Evolutionary conservation across 208 protist genomes (phyloP), one percentile per base, ranked within the genome.

Genomic region (Acanthamoeba triangularis): DNA sequence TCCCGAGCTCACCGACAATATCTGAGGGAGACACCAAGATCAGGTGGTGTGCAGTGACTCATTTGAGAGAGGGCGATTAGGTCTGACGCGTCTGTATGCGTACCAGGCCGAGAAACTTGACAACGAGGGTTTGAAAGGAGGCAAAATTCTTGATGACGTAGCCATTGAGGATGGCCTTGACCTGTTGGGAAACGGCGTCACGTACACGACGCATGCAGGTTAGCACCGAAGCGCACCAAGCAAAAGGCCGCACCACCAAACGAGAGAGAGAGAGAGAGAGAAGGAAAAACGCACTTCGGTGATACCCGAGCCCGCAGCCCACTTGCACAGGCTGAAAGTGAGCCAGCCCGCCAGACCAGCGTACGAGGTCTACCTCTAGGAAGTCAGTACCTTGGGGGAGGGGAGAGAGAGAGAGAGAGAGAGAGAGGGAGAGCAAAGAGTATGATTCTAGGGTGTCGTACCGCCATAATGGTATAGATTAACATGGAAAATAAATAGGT

Each of bases 81-180:
- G n/a, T 11, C 74, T 41, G 8, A 52, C 23, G 18, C 74, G 52
- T 56, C 23, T 49, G 30, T 6, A 63, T 44, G 41, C 52, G 23
- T 37, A 93, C 93, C 90, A 97, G 20, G 23, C 94, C 96, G 54
- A 97, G 23, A 20, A 35, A 61, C 92, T 97, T 97, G 20, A 96
- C 74, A 2, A 96, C 30, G 7, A 97, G 74, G 6, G 96, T 96
- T 52, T 95, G 72, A 28, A 95, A 41, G 54, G 90, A 72, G 61
- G 96, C 52, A 88, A 95, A 97, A 23, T 69, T 41, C 20, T 92
- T 94, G 25, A 97, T 94, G 69, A 96, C 74, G 84, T 87, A 97
- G 52, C 96, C 96, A 59, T 90, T 90, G n/a, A 97, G 94, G 63
- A 97, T 96, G 33, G 96, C 94, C 65, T 97, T 97, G 25, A 96